These are phyloP conservation scores for Euphorbia tirucalli DNA, from an alignment of 345 rosid species.

Conservation along the genomic window DNA sequence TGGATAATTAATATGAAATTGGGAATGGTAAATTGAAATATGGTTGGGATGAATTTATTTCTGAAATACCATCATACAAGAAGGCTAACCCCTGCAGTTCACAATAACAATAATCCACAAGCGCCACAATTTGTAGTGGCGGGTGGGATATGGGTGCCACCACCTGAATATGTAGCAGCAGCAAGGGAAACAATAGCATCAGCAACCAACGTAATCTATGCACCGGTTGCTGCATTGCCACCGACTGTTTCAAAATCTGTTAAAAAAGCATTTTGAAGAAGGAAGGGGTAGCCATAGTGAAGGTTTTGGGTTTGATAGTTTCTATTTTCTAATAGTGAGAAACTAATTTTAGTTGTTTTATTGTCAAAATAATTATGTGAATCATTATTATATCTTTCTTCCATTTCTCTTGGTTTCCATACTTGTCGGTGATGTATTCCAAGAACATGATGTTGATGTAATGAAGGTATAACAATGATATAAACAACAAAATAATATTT, in stretches of 20 bases:
- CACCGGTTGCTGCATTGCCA: conserved; percentile 45
- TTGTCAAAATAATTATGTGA: too few species aligned
- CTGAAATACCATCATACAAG: conserved; percentile 93
- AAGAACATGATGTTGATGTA: too few species aligned
- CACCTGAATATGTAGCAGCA: conserved; percentile 51
- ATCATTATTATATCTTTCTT: too few species aligned
- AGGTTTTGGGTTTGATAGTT: too few species aligned
- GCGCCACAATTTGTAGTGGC: conserved; percentile 84
- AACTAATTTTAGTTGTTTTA: too few species aligned
- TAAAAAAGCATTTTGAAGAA: conserved; percentile 40
- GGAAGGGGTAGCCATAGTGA: conserved; percentile 44
- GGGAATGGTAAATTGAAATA: background rate
- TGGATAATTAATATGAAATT: background rate
- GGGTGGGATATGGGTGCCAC: conserved; percentile 86
- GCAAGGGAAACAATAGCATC: conserved; percentile 22
- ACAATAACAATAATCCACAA: conserved; percentile 42
- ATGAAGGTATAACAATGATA: too few species aligned
- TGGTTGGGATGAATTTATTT: background rate
- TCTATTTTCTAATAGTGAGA: too few species aligned
- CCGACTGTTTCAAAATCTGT: too few species aligned
- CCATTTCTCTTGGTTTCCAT: too few species aligned
- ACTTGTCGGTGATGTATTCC: too few species aligned
- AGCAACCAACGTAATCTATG: conserved; percentile 33
- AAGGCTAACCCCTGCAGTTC: conserved; percentile 56
- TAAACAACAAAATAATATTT: too few species aligned